Evolutionary conservation across 345 rosid genomes (phyloP), one percentile per base, ranked within the genome.

Genomic region (Citrus mangshanensis): DNA sequence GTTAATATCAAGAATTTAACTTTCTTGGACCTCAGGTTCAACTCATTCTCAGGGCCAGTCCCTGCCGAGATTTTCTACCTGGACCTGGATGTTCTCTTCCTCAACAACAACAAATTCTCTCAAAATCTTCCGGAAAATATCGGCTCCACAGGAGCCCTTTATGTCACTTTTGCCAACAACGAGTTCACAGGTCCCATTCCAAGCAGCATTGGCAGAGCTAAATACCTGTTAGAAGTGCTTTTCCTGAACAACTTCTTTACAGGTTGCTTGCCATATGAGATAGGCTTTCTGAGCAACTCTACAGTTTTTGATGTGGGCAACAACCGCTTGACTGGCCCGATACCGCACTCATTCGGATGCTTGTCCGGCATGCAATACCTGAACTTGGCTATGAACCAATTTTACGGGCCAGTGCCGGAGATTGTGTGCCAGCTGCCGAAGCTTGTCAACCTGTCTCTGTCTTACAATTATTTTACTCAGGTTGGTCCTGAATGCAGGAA

Each of bases 131-230:
- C 95, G 3, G 42, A 72, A 1, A 89, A 83, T 64, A 72, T 91
- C 18, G 90, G 90, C 7, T 25, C 49, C 80, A 79, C 95, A 3
- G 68, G 89, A 7, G 91, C 81, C 4, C 49, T 81, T 4, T 91
- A 87, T 76, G 84, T 91, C 78, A 89, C 95, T 65, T 82, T 91
- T 7, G 92, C 95, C 14, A 82, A 86, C 82, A 91, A 91, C 82
- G 54, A 68, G 7, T 81, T 91, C 84, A 58, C 78, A 0, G 95
- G 95, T 22, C 68, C 40, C 1, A 88, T 91, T 28, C 95, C 95
- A 3, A 28, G 62, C 0, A 87, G 88, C 84, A 87, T 91, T 64
- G 95, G 93, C 24, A 49, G 35, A 12, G 87, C 89, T 28, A 59
- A 27, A 4, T 42, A 76, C 55, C 77, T 88, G 13, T 82, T 82